Evolutionary conservation across 2,329 filamentous ascomycete species (phyloP).

Genomic region (Aspergillaceae sp.): DNA sequence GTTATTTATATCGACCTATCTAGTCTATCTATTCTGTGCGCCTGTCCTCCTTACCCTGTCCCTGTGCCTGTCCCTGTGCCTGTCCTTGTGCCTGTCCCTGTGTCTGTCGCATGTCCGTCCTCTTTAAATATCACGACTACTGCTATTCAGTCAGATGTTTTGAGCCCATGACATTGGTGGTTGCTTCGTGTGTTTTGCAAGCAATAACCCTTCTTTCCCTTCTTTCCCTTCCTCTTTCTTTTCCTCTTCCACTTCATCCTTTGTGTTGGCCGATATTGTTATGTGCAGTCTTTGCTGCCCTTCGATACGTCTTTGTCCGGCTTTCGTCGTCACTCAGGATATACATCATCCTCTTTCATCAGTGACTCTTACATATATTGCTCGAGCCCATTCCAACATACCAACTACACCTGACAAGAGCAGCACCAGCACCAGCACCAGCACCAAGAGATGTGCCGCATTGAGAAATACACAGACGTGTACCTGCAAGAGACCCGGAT

Average conservation of each 20-base stretch:
- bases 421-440: not conserved
- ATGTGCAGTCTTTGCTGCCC: conserved; percentile 6
- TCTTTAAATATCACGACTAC: not conserved
- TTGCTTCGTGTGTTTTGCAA: conserved; percentile 2
- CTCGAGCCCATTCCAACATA: not conserved
- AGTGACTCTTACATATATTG: conserved; percentile 4
- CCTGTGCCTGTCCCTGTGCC: not conserved
- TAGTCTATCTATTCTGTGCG: not conserved
- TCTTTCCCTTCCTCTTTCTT: conserved; percentile 3
- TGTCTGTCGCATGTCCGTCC: not conserved
- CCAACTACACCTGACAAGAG: not conserved
- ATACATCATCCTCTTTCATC: not conserved
- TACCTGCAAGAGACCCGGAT: conserved; percentile 13
- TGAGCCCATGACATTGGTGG: conserved; percentile 12
- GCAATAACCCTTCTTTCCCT: conserved; percentile 4
- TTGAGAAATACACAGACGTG: conserved; percentile 9
- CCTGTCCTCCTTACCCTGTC: not conserved
- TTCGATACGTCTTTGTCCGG: conserved; percentile 7
- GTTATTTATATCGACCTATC: not conserved
- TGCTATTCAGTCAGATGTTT: conserved; percentile 16
- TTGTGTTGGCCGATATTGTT: not conserved
- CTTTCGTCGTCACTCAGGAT: not conserved
- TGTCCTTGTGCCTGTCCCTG: not conserved
- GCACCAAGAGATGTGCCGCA: conserved; percentile 9
- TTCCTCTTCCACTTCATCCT: no score